Evolutionary conservation across 306 rosid species (phyloP).

Genomic region (Prunus davidiana): DNA sequence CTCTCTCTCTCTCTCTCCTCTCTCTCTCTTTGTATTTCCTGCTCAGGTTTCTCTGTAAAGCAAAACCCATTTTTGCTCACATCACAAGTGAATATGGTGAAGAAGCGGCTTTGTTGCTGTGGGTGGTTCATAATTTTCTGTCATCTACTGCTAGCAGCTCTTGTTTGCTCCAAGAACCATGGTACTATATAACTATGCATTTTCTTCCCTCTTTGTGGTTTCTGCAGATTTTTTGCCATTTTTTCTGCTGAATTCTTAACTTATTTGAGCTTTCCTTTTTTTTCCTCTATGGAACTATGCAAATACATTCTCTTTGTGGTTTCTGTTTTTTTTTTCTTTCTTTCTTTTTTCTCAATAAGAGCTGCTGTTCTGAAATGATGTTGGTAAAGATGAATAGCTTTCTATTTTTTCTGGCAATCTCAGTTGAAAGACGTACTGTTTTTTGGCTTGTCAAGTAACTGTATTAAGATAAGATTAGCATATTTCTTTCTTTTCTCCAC

Average conservation of each 20-base stretch:
- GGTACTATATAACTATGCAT: constrained; percentile 37
- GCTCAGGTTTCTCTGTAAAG: constrained; percentile 18
- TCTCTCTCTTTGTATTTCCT: neutral
- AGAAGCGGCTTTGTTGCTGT: constrained; percentile 37
- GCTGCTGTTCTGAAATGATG: neutral
- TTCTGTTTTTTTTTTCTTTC: neutral
- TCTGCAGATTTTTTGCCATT: neutral
- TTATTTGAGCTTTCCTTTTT: neutral
- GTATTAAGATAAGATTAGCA: neutral
- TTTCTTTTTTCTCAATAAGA: neutral
- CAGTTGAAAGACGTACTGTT: neutral
- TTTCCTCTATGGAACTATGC: neutral
- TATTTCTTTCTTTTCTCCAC: neutral
- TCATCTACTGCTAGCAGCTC: constrained; percentile 43
- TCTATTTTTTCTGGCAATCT: neutral
- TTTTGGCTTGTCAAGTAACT: neutral
- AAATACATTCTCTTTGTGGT: neutral
- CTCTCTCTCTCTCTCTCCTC: constrained; percentile 10
- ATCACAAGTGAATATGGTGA: constrained; percentile 35
- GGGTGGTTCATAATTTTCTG: constrained; percentile 29
- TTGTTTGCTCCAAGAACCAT: constrained; percentile 67
- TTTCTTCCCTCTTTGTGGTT: neutral
- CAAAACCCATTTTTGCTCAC: constrained; percentile 25
- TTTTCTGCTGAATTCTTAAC: neutral
- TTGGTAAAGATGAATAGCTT: neutral